Evolutionary conservation across 2,329 filamentous ascomycete genomes (phyloP).

Genomic region (Epichloe brachyelytri): DNA sequence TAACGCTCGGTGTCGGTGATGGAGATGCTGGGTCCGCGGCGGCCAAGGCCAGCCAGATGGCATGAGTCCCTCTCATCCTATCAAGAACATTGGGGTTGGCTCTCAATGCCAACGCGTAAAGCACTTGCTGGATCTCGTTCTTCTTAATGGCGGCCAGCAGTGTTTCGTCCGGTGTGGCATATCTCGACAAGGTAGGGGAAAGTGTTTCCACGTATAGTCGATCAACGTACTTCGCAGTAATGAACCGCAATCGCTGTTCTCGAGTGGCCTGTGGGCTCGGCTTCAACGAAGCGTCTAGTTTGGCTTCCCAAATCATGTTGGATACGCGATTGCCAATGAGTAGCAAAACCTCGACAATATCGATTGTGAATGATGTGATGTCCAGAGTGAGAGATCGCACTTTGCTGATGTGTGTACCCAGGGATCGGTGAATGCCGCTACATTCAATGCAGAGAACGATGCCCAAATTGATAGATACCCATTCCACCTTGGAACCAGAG

Average conservation of each 20-base stretch:
- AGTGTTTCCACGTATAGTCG: constrained; percentile 68
- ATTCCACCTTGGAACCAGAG: constrained; percentile 85
- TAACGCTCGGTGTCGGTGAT: constrained; percentile 31
- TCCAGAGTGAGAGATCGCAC: constrained; percentile 90
- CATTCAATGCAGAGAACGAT: constrained; percentile 97
- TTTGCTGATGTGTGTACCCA: constrained; percentile 97
- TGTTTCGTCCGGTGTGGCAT: constrained; percentile 70
- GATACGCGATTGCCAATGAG: constrained; percentile 88
- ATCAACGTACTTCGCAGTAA: constrained; percentile 89
- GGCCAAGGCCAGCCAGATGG: constrained; percentile 80
- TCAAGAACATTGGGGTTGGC: constrained; percentile 83
- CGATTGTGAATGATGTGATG: constrained; percentile 88
- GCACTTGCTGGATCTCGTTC: constrained; percentile 86
- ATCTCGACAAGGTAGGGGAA: constrained; percentile 61
- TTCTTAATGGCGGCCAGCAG: constrained; percentile 87
- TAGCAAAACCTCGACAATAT: constrained; percentile 88
- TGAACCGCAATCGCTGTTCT: constrained; percentile 87
- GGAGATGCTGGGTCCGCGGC: constrained; percentile 84
- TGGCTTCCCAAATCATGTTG: constrained; percentile 94
- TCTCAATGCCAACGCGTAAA: constrained; percentile 76
- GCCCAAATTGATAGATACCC: constrained; percentile 96
- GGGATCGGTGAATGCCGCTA: constrained; percentile 88
- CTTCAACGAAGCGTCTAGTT: constrained; percentile 60
- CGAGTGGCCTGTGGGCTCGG: constrained; percentile 65
- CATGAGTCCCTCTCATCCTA: constrained; percentile 75